Base-by-base conservation (phyloP, 805 yeast species). In the Priceomyces haplophilus region DNA sequence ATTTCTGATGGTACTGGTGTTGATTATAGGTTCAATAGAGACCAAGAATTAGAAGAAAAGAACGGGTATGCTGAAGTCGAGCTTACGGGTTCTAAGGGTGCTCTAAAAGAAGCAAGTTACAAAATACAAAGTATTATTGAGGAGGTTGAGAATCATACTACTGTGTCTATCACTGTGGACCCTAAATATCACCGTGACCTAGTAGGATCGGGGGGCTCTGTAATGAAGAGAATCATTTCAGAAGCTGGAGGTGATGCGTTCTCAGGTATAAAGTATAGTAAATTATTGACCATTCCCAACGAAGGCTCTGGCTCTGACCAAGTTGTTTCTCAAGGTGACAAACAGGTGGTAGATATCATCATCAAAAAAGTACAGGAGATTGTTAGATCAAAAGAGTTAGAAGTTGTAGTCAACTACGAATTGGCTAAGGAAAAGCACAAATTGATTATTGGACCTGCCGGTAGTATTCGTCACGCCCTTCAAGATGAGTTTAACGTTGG, bases 391-490 rank as follows among this genome's bases (percentile, higher is more conserved):
- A 79, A 78, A 49, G 88, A 88, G 60, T 79, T 79, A 41, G 65
- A 81, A 38, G 67, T 75, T 38, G 65, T 70, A 31, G 83, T 73
- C 49, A 74, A 69, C 30, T 53, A 75, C 44, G 80, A 72, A 12
- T 72, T 91, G 53, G 79, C 93, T 32, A 79, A 80, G 58, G 84
- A 80, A 45, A 84, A 83, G 58, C 91, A 87, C 54, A 78, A 88
- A 53, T 73, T 80, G 7, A 57, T 91, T 40, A 79, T 91, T 61
- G 98, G 98, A 31, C 81, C 88, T 30, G 80, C 81, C 44, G 97
- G 98, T 34, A 56, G 79, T 10, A 75, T 77, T 45, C 87, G 91
- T 65, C 83, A 84, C 52, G 70, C 78, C 8, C 62, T 88, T 49
- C 91, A 88, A 67, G 69, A 76, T 12, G 87, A 84, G 54, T 86